These are phyloP conservation scores for Fusarium poae DNA, from an alignment of 2,329 filamentous ascomycete genomes.

Conservation along the genomic window DNA sequence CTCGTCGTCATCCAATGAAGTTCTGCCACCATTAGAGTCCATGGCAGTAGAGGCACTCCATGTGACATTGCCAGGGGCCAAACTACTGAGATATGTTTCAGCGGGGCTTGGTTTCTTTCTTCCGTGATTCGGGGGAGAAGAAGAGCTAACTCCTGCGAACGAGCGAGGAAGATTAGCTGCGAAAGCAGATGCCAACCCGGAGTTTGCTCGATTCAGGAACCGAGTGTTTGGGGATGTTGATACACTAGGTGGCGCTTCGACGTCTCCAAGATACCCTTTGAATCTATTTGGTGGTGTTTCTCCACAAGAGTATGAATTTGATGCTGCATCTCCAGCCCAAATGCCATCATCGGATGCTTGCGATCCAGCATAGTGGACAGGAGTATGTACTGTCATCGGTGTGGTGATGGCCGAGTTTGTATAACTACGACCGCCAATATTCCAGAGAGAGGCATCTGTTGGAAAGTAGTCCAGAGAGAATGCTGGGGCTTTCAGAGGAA, in stretches of 20 bases:
- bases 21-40: slow-evolving; percentile 63
- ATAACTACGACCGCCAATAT: slow-evolving; percentile 64
- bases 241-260: slow-evolving; percentile 64
- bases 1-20: slow-evolving; percentile 68
- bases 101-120: slow-evolving; percentile 72
- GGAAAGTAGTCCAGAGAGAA: slow-evolving; percentile 78
- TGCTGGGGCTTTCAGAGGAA: slow-evolving; percentile 74
- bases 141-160: slow-evolving; percentile 56
- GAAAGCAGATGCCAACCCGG: slow-evolving; percentile 68
- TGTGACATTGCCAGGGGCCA: slow-evolving; percentile 65
- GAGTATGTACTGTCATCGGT: slow-evolving; percentile 68
- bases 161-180: slow-evolving; percentile 67
- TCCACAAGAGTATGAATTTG: slow-evolving; percentile 71
- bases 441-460: slow-evolving; percentile 68
- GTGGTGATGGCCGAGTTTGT: slow-evolving; percentile 69
- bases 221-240: slow-evolving; percentile 72
- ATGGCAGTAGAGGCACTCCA: slow-evolving; percentile 63
- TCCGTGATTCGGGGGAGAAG: slow-evolving; percentile 59
- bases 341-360: slow-evolving; percentile 68
- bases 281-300: slow-evolving; percentile 70
- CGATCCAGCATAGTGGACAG: slow-evolving; percentile 67
- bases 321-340: slow-evolving; percentile 67
- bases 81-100: slow-evolving; percentile 68
- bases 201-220: slow-evolving; percentile 66
- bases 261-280: slow-evolving; percentile 61